A percentile compares a stretch with the other conserved stretches of the same genome.
Evolutionary conservation across 352 stramenopile genomes (phyloP).

Genomic region (Pythium apleroticum): DNA sequence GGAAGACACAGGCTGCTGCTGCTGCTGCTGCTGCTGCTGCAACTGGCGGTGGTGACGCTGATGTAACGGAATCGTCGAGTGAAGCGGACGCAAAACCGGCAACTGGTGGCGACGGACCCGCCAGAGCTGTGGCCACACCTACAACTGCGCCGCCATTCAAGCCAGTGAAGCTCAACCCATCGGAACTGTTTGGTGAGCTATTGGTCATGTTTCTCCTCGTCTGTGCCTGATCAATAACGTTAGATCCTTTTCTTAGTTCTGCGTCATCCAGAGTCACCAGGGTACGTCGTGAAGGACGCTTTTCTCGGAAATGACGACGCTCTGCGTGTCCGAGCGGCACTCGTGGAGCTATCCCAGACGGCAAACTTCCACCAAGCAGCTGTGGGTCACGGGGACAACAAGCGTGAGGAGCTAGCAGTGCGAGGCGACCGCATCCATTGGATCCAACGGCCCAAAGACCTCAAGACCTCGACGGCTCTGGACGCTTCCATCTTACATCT

Average conservation of each 20-base stretch:
- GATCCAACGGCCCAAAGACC: slow-evolving; percentile 46
- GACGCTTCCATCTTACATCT: slow-evolving; percentile 44
- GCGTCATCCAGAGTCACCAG: slow-evolving; percentile 44
- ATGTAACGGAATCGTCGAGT: neutral
- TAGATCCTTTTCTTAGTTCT: slow-evolving; percentile 32
- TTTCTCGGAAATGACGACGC: slow-evolving; percentile 47
- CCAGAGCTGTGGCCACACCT: neutral
- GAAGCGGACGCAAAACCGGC: neutral
- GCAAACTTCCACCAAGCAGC: slow-evolving; percentile 49
- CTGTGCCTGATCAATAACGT: slow-evolving; percentile 1
- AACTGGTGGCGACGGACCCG: neutral
- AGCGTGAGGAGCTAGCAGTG: slow-evolving; percentile 39
- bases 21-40: neutral
- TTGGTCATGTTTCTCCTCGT: slow-evolving; percentile 37
- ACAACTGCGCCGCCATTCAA: neutral
- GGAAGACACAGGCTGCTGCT: slow-evolving; percentile 9
- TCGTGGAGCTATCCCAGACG: slow-evolving; percentile 31
- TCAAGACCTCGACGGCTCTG: slow-evolving; percentile 29
- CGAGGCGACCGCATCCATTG: slow-evolving; percentile 72
- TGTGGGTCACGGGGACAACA: slow-evolving; percentile 41
- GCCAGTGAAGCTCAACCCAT: slow-evolving; percentile 44
- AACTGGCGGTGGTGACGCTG: neutral
- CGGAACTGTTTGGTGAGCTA: slow-evolving; percentile 68
- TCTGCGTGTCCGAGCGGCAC: slow-evolving; percentile 37
- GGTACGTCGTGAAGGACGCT: slow-evolving; percentile 49